A percentile compares a stretch with the other conserved stretches of the same genome.
phyloP scores from a whole-genome alignment of 225 moss, liverwort and hornwort species.

The Lunularia cruciata region DNA sequence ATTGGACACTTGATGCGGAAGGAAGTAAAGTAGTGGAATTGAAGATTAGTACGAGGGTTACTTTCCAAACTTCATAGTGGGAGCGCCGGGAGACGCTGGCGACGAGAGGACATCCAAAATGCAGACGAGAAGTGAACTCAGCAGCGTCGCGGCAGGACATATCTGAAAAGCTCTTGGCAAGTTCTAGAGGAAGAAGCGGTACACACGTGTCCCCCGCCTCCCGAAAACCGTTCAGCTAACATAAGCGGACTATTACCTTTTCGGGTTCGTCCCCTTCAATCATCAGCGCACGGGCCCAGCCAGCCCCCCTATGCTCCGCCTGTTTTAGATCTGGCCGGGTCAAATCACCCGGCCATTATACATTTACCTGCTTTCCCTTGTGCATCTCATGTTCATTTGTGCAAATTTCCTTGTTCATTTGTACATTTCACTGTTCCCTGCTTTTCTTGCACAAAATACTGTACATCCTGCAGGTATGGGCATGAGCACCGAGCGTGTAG shows the following conservation, averaged over 20 bases:
- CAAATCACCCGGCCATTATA: constrained; percentile 5
- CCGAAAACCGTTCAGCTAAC: constrained; percentile 12
- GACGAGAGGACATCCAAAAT: constrained; percentile 2
- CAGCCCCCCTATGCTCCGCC: too few relatives aligned
- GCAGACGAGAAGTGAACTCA: background rate
- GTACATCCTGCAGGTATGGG: too few relatives aligned
- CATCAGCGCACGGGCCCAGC: constrained; percentile 5
- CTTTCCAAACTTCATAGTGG: background rate
- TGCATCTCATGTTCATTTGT: too few relatives aligned
- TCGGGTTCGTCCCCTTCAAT: background rate
- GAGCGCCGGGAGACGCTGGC: background rate
- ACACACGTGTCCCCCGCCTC: background rate
- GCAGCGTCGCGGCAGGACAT: background rate
- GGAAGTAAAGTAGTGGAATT: too few relatives aligned
- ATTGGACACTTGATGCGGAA: background rate
- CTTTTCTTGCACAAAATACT: too few relatives aligned
- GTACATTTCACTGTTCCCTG: too few relatives aligned
- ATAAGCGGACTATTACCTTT: constrained; percentile 5
- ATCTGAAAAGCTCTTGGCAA: constrained; percentile 7
- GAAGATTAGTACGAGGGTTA: too few relatives aligned
- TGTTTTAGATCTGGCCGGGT: constrained; percentile 4
- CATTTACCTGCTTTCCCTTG: too few relatives aligned
- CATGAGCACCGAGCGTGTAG: too few relatives aligned
- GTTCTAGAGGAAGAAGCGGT: background rate
- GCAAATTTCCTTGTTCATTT: too few relatives aligned